Conservation (phyloP, 305 asterid genomes). For the Fraxinus sp. region DNA sequence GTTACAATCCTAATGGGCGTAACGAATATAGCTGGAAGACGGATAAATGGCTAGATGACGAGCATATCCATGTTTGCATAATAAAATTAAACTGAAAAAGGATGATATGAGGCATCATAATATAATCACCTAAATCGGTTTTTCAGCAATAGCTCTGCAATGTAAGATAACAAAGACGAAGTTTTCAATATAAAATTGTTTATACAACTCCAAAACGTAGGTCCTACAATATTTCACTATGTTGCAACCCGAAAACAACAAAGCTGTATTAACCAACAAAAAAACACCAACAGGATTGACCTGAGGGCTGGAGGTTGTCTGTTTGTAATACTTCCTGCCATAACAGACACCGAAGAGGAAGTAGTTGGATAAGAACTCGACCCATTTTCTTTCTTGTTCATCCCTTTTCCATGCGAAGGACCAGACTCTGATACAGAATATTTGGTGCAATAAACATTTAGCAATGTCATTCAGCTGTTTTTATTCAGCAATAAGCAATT, state of each 20-base stretch:
- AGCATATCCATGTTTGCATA: background rate
- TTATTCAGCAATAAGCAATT: background rate
- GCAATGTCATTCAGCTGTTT: background rate
- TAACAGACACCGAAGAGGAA: conserved; percentile 42
- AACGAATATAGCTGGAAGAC: background rate
- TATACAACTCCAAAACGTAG: background rate
- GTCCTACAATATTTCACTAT: background rate
- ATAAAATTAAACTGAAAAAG: background rate
- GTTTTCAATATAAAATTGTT: background rate
- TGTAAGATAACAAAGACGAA: background rate
- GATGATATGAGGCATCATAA: background rate
- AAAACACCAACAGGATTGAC: conserved; percentile 34
- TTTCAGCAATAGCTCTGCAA: background rate
- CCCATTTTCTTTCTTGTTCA: conserved; percentile 70
- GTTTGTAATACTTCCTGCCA: conserved; percentile 48
- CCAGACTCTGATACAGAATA: conserved; percentile 47
- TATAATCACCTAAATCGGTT: background rate
- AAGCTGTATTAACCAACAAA: background rate
- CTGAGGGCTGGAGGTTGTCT: conserved; percentile 46
- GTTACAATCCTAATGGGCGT: background rate
- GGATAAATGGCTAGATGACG: background rate
- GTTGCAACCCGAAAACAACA: background rate
- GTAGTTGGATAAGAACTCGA: conserved; percentile 43
- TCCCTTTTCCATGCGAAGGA: conserved; percentile 49
- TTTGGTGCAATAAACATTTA: conserved; percentile 7